Base-by-base conservation (phyloP, 768 basidiomycete species). In the Artomyces pyxidatus region DNA sequence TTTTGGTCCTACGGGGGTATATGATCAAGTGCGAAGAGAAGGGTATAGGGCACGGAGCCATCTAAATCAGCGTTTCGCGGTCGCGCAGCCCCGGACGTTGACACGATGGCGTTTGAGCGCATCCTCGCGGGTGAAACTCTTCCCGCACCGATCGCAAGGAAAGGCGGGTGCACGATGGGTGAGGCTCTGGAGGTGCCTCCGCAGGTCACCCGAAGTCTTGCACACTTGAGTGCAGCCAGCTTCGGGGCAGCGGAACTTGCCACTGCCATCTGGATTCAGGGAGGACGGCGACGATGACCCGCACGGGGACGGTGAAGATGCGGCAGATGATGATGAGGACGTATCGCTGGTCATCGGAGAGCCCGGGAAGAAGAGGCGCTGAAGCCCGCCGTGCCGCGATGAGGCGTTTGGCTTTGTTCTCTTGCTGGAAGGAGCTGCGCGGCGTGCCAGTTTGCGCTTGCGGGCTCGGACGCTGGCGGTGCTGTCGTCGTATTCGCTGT, bases 151-250 rank as follows among this genome's bases (percentile, higher is more conserved):
- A 19, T 16, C 42, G 39, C 55, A 56, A 30, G 45, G 41, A 45
- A 45, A 54, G 23, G 35, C 39, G 4, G 52, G 45, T 25, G 28
- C 27, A 19, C 44, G 49, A 37, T 56, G 55, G 17, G 55, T 26
- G 10, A 50, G 55, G 26, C 35, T 39, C 30, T 42, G 46, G 40
- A 54, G 37, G 42, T 56, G 55, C 17, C 55, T 52, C 22, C 47
- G 54, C 12, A 56, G 32, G 49, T 56, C 55, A 9, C 53, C 55
- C 29, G 42, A 35, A 11, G 53, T 54, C 30, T 54, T 54, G 38
- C 52, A 54, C 16, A 54, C 45, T 38, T 56, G 55, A 21, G 32
- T 50, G 52, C 55, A 56, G 28, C 53, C 55, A 3, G 55, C 41
- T n/a, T 50, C 21, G 3, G 29, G 38, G 55, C 55, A 56, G 17